Conservation (phyloP, 352 stramenopile species). For the Phytophthora constricta region DNA sequence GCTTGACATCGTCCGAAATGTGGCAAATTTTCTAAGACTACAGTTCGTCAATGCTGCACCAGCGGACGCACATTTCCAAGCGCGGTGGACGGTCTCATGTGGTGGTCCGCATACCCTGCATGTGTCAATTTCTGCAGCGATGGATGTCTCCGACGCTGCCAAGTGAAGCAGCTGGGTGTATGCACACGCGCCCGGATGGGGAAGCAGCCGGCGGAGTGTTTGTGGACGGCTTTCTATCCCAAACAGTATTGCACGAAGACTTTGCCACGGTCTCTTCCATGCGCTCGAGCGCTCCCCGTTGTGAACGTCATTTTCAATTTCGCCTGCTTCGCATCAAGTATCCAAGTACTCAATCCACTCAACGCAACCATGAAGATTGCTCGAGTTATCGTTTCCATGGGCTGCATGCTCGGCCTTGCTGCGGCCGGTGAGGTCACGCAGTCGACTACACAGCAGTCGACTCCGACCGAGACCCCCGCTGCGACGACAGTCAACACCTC, state of each 20-base stretch:
- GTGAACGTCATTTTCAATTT: constrained; percentile 30
- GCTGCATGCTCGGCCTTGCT: constrained; percentile 23
- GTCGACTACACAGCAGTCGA: constrained; percentile 19
- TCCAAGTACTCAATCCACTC: neutral
- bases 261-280: constrained; percentile 12
- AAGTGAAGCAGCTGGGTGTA: neutral
- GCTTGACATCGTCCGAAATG: no score
- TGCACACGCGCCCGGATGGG: constrained; percentile 24
- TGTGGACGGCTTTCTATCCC: constrained; percentile 14
- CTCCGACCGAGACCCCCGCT: constrained; percentile 13
- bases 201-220: constrained; percentile 8
- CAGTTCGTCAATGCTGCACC: no score
- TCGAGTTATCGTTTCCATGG: constrained; percentile 18
- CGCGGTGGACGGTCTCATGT: no score
- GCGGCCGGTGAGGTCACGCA: constrained; percentile 19
- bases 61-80: no score
- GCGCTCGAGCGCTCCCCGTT: neutral
- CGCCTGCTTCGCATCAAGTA: constrained; percentile 4
- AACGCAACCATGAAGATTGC: constrained; percentile 28
- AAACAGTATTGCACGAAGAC: constrained; percentile 23
- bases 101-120: no score
- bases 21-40: no score
- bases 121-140: neutral
- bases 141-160: neutral
- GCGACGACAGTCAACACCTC: constrained; percentile 5